Evolutionary conservation across 2,329 filamentous ascomycete genomes (phyloP).

Genomic region (Venturia oleaginea): DNA sequence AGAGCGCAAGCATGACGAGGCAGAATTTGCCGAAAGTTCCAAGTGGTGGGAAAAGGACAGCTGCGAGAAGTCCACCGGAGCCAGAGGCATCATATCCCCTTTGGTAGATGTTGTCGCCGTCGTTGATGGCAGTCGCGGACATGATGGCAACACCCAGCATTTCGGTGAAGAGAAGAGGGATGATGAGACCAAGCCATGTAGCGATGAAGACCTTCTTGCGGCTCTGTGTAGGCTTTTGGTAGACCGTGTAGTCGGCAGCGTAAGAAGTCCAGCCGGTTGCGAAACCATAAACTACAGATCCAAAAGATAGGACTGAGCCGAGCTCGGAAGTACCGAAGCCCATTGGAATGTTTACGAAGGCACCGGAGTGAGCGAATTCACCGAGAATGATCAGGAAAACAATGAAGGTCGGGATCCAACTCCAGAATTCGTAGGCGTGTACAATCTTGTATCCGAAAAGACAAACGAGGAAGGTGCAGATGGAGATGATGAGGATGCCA

Average conservation of each 20-base stretch:
- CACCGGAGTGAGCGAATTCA: constrained; percentile 56
- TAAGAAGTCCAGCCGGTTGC: constrained; percentile 66
- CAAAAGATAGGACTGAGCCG: constrained; percentile 55
- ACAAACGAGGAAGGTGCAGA: constrained; percentile 59
- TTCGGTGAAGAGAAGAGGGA: constrained; percentile 65
- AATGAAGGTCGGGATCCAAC: constrained; percentile 63
- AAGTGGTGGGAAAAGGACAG: constrained; percentile 53
- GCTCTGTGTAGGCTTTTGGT: constrained; percentile 56
- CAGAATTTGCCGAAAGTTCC: constrained; percentile 67
- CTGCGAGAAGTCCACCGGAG: constrained; percentile 58
- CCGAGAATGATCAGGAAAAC: constrained; percentile 65
- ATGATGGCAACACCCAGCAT: constrained; percentile 63
- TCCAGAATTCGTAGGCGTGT: constrained; percentile 67
- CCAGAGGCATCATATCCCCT: constrained; percentile 47
- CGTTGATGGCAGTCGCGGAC: constrained; percentile 51
- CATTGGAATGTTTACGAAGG: constrained; percentile 56
- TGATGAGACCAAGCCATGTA: constrained; percentile 59
- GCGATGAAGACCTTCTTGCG: constrained; percentile 57
- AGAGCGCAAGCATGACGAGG: constrained; percentile 55
- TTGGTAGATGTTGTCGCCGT: constrained; percentile 45
- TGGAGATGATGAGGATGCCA: constrained; percentile 64
- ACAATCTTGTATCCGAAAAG: constrained; percentile 69
- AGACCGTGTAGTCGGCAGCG: constrained; percentile 72
- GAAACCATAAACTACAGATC: constrained; percentile 58
- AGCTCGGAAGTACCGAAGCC: constrained; percentile 49